A percentile compares a stretch with the other conserved stretches of the same genome.
phyloP scores from a whole-genome alignment of 345 rosid genomes.

The Raphanus sativus region DNA sequence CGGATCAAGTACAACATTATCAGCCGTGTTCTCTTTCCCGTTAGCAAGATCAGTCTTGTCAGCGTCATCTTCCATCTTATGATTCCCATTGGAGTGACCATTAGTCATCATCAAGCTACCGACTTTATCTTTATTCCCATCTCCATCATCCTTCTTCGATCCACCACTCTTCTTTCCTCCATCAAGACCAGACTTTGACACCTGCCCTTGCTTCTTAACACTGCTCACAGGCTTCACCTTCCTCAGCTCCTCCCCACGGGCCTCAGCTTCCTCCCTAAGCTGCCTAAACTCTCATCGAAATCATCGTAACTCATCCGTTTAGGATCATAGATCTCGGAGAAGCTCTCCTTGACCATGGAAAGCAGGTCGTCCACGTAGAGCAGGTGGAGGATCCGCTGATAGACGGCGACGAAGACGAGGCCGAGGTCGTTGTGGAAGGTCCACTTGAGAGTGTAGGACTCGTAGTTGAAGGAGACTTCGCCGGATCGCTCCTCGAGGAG shows the following conservation, averaged over 20 bases:
- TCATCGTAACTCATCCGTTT: constrained; percentile 58
- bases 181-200: constrained; percentile 52
- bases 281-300: constrained; percentile 90
- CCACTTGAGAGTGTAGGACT: constrained; percentile 95
- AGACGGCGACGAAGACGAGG: constrained; percentile 92
- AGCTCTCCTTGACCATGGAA: constrained; percentile 67
- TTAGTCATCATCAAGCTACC: constrained; percentile 48
- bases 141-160: constrained; percentile 56
- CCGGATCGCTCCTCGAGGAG: constrained; percentile 98
- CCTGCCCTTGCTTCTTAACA: constrained; percentile 63
- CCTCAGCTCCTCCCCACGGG: constrained; percentile 82
- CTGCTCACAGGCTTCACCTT: constrained; percentile 61
- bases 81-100: constrained; percentile 60
- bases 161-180: constrained; percentile 56
- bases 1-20: constrained; percentile 75
- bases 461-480: constrained; percentile 64
- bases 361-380: constrained; percentile 93
- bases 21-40: constrained; percentile 76
- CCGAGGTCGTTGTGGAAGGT: constrained; percentile 95
- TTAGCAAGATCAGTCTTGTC: constrained; percentile 54
- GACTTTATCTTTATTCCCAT: constrained; percentile 46
- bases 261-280: constrained; percentile 89
- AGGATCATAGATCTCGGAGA: constrained; percentile 77
- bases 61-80: constrained; percentile 44
- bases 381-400: constrained; percentile 88